A percentile compares a stretch with the other conserved stretches of the same genome.
Conservation (phyloP, 129 eudicot genomes). For the Chrysanthemum lavandulifolium region DNA sequence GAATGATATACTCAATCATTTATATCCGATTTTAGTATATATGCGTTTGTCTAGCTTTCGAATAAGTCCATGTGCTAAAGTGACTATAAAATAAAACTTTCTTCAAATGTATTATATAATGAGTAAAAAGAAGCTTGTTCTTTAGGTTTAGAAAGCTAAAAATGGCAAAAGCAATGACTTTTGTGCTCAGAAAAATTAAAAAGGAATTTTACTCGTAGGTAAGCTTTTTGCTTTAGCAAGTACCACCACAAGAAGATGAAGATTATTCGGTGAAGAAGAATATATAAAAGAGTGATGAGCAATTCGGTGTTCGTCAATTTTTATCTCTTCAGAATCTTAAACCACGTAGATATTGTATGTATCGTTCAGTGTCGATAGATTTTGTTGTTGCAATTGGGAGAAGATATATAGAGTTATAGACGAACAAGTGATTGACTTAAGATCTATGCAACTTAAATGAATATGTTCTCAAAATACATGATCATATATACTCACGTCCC, state of each 20-base stretch:
- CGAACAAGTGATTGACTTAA: not conserved
- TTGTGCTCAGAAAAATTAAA: constrained; percentile 17
- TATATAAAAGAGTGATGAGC: constrained; percentile 29
- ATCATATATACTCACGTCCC: too few relatives aligned
- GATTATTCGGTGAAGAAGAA: constrained; percentile 29
- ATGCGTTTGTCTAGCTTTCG: constrained; percentile 19
- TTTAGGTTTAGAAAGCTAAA: constrained; percentile 26
- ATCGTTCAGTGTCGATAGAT: constrained; percentile 7
- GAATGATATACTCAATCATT: constrained; percentile 37
- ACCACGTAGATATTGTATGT: constrained; percentile 4
- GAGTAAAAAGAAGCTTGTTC: constrained; percentile 26
- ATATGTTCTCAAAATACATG: not conserved
- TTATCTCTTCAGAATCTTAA: constrained; percentile 8
- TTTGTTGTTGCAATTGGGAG: not conserved
- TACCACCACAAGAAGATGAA: constrained; percentile 35
- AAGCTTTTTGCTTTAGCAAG: constrained; percentile 26
- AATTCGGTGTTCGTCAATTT: constrained; percentile 31
- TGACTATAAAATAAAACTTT: constrained; percentile 21
- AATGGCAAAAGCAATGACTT: constrained; percentile 29
- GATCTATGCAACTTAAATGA: constrained; percentile 4
- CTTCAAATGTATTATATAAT: constrained; percentile 23
- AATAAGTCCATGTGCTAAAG: constrained; percentile 37
- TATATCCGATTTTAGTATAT: constrained; percentile 31
- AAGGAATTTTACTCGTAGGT: constrained; percentile 31
- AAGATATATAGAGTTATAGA: not conserved